Evolutionary conservation across 2,329 filamentous ascomycete genomes (phyloP), one percentile per base, ranked within the genome.

Genomic region (Claviceps humidiphila): DNA sequence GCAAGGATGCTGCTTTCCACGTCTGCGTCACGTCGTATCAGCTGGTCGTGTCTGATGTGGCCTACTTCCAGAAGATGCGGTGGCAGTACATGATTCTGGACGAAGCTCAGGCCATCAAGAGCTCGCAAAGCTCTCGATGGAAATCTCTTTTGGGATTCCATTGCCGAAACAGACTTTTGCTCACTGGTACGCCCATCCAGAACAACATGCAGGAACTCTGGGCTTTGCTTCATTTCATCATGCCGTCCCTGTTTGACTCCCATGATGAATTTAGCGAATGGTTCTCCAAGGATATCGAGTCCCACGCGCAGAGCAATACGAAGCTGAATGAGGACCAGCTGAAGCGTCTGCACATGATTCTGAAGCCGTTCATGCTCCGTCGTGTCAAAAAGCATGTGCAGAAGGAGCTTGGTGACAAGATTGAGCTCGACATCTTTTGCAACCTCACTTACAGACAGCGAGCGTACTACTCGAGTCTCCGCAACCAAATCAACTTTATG

Each of bases 31-130:
- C 93, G 0, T 97, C 91, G 0, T 98, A 98, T 67, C 93, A 98
- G 68, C 77, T 98, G 40, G 93, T 98, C 26, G 93, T 98, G 20
- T 87, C 90, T 26, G 93, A 98, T 66, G 88, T 94, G 1, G 84
- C 89, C 55, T 98, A 98, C 68, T 97, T 98, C 73, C 91, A 96
- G 70, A 97, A 97, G 75, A 93, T 98, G 77, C 87, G 87, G 61
- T 98, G 93, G 93, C 93, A 97, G 71, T 97, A 98, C 74, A 98
- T 98, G 93, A 96, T 98, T 67, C 80, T 98, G 42, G 93, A 98
- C 61, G 93, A 98, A 69, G 93, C 93, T 1, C 93, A 98, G 66
- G 93, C 93, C 58, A 97, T 98, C 81, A 98, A 98, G 75, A 96
- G 90, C 56, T 96, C 93, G 0, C 82, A 87, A 62, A 96, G 89